Percentiles rank a stretch among this genome's conserved stretches.
Conservation (phyloP, 768 basidiomycete species). For the Russula virescens region DNA sequence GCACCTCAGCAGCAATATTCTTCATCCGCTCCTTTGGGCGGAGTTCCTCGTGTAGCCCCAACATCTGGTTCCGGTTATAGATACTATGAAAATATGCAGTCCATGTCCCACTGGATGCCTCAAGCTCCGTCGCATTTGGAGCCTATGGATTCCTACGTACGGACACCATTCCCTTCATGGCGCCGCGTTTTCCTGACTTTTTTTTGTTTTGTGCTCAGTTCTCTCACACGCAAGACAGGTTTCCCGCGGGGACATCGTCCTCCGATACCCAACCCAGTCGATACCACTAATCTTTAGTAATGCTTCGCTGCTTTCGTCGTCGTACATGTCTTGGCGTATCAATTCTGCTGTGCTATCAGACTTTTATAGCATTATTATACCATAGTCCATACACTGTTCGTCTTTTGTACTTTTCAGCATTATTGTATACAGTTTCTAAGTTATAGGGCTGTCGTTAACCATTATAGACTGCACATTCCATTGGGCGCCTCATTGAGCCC, state of each 20-base stretch:
- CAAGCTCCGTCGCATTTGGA: constrained; percentile 46
- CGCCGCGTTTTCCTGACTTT: background rate
- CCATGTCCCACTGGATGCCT: constrained; percentile 35
- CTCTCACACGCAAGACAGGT: constrained; percentile 42
- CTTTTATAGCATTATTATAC: constrained; percentile 17
- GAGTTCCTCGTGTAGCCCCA: constrained; percentile 37
- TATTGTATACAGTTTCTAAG: constrained; percentile 22
- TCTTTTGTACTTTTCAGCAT: constrained; percentile 17
- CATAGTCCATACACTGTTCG: constrained; percentile 19
- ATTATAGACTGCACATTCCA: background rate
- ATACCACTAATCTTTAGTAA: constrained; percentile 42
- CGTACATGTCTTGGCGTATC: constrained; percentile 15
- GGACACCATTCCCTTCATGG: constrained; percentile 27
- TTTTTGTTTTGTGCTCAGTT: constrained; percentile 29
- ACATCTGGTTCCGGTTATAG: constrained; percentile 28
- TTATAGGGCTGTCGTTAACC: constrained; percentile 7
- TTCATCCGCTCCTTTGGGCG: constrained; percentile 26
- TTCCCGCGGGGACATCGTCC: constrained; percentile 41
- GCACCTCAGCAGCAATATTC: constrained; percentile 33
- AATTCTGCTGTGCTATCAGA: constrained; percentile 19
- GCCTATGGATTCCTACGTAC: constrained; percentile 61
- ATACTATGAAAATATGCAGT: constrained; percentile 36
- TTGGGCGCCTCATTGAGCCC: background rate
- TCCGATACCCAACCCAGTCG: constrained; percentile 44
- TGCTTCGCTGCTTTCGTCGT: constrained; percentile 28